Percentiles rank a stretch among this genome's conserved stretches.
Conservation (phyloP, 2,329 filamentous ascomycete genomes). For the Arthrobotrys megalospora region DNA sequence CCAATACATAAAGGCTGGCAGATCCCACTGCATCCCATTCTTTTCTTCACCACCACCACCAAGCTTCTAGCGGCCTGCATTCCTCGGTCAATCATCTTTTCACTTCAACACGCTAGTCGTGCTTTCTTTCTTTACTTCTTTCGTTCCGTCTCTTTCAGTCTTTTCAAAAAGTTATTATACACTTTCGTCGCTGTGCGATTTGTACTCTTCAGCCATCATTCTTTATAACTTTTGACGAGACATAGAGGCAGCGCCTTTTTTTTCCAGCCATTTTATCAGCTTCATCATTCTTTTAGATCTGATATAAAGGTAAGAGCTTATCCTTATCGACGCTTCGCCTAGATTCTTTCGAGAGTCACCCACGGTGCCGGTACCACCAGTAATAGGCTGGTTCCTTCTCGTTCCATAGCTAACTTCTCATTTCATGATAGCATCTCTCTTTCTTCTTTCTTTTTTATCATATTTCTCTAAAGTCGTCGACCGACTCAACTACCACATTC, state of each 20-base stretch:
- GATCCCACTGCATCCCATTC: conserved; percentile 45
- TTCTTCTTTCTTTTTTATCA: conserved; percentile 1
- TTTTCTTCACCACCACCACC: conserved; percentile 46
- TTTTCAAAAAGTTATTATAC: conserved; percentile 28
- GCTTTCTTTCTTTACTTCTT: conserved; percentile 47
- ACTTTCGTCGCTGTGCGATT: conserved; percentile 60
- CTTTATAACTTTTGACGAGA: conserved; percentile 45
- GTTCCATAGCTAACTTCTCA: conserved; percentile 16
- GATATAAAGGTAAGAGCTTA: conserved; percentile 53
- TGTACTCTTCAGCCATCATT: conserved; percentile 51
- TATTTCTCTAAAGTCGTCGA: conserved; percentile 51
- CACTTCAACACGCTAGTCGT: conserved; percentile 59
- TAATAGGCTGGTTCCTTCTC: conserved; percentile 36
- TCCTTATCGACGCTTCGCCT: conserved; percentile 17
- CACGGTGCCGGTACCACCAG: conserved; percentile 33
- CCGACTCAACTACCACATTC: conserved; percentile 42
- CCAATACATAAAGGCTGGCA: conserved; percentile 57
- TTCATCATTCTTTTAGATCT: conserved; percentile 33
- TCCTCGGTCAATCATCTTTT: conserved; percentile 53
- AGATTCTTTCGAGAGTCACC: conserved; percentile 2
- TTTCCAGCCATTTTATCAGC: conserved; percentile 40
- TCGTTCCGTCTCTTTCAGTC: conserved; percentile 35
- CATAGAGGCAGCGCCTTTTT: conserved; percentile 51
- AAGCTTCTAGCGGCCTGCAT: conserved; percentile 52
- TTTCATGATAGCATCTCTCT: conserved; percentile 7